Percentiles rank a stretch among this genome's conserved stretches.
Conservation (phyloP, 345 rosid genomes). For the Trapa incisa region DNA sequence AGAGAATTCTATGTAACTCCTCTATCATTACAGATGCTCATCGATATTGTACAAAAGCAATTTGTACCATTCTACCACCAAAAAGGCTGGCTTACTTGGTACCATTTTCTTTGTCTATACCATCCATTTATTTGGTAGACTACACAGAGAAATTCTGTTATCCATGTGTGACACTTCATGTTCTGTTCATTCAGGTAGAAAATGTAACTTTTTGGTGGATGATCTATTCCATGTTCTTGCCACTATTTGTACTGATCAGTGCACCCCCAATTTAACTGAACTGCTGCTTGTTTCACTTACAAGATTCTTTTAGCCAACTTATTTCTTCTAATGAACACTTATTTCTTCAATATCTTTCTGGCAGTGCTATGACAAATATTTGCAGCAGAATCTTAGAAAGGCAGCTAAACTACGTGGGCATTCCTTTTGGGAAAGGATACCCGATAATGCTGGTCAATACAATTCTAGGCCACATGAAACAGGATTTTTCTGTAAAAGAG, state of each 20-base stretch:
- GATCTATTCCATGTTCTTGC: not conserved
- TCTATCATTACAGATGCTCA: no score
- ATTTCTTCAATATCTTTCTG: constrained; percentile 8
- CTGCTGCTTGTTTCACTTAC: not conserved
- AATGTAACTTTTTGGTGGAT: not conserved
- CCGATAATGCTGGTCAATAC: constrained; percentile 83
- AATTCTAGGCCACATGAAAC: constrained; percentile 90
- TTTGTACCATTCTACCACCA: not conserved
- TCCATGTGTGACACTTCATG: not conserved
- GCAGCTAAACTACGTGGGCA: constrained; percentile 78
- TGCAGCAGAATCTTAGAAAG: constrained; percentile 48
- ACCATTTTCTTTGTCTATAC: not conserved
- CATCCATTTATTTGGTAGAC: not conserved
- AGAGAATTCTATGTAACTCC: not conserved
- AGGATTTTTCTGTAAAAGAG: constrained; percentile 76
- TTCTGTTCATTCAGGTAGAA: not conserved
- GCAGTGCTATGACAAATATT: constrained; percentile 89
- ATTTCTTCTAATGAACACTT: constrained; percentile 8
- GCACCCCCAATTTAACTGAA: not conserved
- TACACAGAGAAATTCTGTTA: not conserved
- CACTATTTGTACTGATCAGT: not conserved
- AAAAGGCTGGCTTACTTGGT: not conserved
- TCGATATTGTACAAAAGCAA: not conserved
- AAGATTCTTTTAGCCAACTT: not conserved
- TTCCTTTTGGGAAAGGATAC: constrained; percentile 76